phyloP scores from a whole-genome alignment of 73 alveolate genomes.

The Paraurostyla sp. region DNA sequence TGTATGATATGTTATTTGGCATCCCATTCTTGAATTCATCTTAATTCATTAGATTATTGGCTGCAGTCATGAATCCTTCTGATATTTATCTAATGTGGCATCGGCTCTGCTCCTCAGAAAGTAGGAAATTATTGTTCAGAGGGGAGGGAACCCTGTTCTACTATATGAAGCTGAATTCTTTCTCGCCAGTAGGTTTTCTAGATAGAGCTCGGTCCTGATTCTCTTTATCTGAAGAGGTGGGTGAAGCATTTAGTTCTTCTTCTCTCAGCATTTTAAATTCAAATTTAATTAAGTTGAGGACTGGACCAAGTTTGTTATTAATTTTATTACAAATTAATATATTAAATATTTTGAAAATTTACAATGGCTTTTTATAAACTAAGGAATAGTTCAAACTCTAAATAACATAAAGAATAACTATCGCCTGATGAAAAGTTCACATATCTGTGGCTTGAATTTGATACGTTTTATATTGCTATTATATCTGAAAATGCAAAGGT shows the following conservation, averaged over 20 bases:
- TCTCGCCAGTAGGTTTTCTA: not conserved
- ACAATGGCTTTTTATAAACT: constrained; percentile 42
- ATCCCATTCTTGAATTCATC: constrained; percentile 37
- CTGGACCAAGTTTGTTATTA: not conserved
- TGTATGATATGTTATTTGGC: too few species aligned
- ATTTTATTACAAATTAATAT: not conserved
- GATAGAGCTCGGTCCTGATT: not conserved
- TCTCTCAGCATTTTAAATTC: constrained; percentile 45
- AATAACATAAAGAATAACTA: not conserved
- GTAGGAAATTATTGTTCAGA: constrained; percentile 30
- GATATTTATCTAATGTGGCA: constrained; percentile 4
- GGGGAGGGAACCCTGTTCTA: constrained; percentile 56
- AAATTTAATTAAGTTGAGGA: constrained; percentile 15
- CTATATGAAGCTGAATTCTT: constrained; percentile 34
- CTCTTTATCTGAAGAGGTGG: not conserved
- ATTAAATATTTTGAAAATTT: not conserved
- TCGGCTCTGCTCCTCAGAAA: constrained; percentile 24
- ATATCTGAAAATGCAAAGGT: not conserved
- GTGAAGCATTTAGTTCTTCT: constrained; percentile 33
- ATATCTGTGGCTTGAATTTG: constrained; percentile 33
- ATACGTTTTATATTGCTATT: not conserved
- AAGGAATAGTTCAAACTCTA: not conserved
- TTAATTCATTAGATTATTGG: constrained; percentile 37
- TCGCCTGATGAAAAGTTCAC: not conserved
- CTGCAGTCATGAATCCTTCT: constrained; percentile 31